phyloP scores from a whole-genome alignment of 2,329 filamentous ascomycete species.

The Apiospora arundinis region DNA sequence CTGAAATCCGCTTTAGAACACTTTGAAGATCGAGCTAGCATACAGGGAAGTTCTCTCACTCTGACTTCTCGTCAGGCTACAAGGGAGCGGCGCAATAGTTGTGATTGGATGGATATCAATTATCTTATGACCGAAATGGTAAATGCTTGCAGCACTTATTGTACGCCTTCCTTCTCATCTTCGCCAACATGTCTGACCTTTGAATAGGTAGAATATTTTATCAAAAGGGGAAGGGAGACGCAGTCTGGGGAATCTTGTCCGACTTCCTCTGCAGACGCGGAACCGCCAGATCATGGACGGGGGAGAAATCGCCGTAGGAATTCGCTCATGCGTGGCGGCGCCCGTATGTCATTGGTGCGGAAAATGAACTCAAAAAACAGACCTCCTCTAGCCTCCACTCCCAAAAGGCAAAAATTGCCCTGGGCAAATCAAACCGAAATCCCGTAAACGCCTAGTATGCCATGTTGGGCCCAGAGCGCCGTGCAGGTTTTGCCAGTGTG shows the following conservation, averaged over 20 bases:
- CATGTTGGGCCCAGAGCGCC: slow-evolving; percentile 10
- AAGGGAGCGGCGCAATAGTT: background rate
- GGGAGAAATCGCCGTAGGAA: background rate
- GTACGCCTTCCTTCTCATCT: background rate
- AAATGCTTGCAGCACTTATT: background rate
- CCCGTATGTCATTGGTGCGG: slow-evolving; percentile 10
- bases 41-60: background rate
- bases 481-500: slow-evolving; percentile 10
- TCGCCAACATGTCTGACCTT: background rate
- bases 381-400: slow-evolving; percentile 7
- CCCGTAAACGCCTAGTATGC: slow-evolving; percentile 10
- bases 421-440: slow-evolving; percentile 10
- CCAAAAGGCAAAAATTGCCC: background rate
- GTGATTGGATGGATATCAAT: background rate
- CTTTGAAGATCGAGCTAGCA: background rate
- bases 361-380: background rate
- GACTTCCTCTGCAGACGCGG: background rate
- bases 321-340: background rate
- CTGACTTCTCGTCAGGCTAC: background rate
- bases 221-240: background rate
- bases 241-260: background rate
- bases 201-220: background rate
- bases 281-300: background rate
- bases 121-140: background rate
- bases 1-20: background rate